Conservation (phyloP, 345 rosid species). For the Eucalyptus viminalis region DNA sequence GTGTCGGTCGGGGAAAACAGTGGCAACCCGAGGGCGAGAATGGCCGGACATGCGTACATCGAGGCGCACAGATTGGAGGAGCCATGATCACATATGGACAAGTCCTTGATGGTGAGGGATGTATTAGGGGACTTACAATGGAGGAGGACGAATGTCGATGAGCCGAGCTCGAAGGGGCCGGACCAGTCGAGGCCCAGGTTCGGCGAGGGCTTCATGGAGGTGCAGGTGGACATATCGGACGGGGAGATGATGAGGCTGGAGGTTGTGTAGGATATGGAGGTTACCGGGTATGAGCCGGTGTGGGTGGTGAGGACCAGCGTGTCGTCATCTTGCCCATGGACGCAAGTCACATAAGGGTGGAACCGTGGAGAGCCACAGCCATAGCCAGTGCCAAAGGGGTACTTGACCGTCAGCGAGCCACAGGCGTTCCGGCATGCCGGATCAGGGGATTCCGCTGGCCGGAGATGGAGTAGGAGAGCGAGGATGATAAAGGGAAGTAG, state of each 20-base stretch:
- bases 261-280: conserved; percentile 25
- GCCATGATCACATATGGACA: conserved; percentile 20
- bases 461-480: background rate
- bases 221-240: conserved; percentile 33
- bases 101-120: conserved; percentile 22
- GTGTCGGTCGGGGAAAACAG: conserved; percentile 24
- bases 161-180: conserved; percentile 38
- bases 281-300: conserved; percentile 32
- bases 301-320: conserved; percentile 28
- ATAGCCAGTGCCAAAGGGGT: conserved; percentile 34
- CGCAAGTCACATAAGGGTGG: conserved; percentile 22
- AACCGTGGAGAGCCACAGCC: conserved; percentile 45
- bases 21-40: conserved; percentile 16
- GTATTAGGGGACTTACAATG: conserved; percentile 19
- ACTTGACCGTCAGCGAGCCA: conserved; percentile 26
- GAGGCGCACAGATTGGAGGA: conserved; percentile 32
- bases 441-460: background rate
- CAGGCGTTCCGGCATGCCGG: conserved; percentile 15
- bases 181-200: conserved; percentile 39
- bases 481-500: background rate
- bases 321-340: background rate
- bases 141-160: conserved; percentile 32
- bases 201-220: conserved; percentile 23
- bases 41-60: conserved; percentile 30
- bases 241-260: conserved; percentile 23